Evolutionary conservation across 1,284 basidiomycete genomes (phyloP), one percentile per base, ranked within the genome.

Genomic region (Ganoderma sp.): DNA sequence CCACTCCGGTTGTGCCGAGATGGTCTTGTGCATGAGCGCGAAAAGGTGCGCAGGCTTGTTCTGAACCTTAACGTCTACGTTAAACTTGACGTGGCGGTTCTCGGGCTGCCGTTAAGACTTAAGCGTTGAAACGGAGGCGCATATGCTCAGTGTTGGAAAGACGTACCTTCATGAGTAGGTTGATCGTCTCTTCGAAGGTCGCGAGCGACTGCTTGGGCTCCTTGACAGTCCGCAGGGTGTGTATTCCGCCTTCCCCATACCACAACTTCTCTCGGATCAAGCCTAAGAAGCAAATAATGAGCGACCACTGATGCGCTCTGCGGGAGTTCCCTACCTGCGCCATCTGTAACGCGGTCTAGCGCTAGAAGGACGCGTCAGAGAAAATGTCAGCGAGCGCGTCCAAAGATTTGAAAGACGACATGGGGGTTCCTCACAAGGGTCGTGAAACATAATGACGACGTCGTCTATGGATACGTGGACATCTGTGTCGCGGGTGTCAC

Each of bases 401-500:
- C 67, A 32, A 54, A 67, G 37, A 67, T 52, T 50, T 17, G 57
- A 63, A 42, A 50, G 15, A 59, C 41, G 17, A 28, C n/a, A 78
- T 69, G 17, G 4, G 45, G 59, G 67, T 25, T 25, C 78, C 88
- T 77, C 74, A 91, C 92, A 88, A 37, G 95, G 93, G 81, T 99
- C 97, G 80, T 98, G 96, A 81, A 97, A 98, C 94, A 99, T 96
- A 72, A 99, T 82, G 63, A 99, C 92, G 64, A 95, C 89, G 76
- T 91, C 86, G 83, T 99, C 97, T 76, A 87, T 82, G 66, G 97
- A 97, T 78, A 98, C 92, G 81, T 99, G 97, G 75, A 99, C 96
- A 87, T 99, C 97, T 96, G 88, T 60, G 73, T 80, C 79, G 81
- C 78, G 75, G 73, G 79, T 66, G 71, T 73, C 48, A 73, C 71